phyloP scores from a whole-genome alignment of 1,284 basidiomycete species.

The Moniliella sp. region DNA sequence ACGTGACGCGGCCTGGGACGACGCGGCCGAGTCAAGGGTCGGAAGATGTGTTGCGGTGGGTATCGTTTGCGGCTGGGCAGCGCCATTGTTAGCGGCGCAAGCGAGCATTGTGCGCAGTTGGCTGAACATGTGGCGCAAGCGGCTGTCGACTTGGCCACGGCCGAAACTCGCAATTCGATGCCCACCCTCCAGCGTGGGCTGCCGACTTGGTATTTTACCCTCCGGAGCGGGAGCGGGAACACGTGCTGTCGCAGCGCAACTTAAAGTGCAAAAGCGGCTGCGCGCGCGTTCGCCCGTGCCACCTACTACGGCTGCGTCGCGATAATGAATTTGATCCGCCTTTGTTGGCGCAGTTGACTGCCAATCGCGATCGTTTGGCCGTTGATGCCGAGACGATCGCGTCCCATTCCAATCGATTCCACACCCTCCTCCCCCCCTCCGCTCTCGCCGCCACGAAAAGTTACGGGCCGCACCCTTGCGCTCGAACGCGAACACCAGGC shows the following conservation, averaged over 20 bases:
- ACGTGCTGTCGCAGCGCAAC: conserved; percentile 45
- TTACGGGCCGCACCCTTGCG: no score
- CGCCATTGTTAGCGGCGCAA: neutral
- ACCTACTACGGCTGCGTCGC: conserved; percentile 28
- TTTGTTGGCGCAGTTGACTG: no score
- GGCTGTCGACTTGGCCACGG: conserved; percentile 48
- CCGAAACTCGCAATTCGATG: conserved; percentile 35
- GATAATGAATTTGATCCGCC: conserved; percentile 27
- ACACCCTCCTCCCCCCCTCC: no score
- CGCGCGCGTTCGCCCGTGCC: conserved; percentile 41
- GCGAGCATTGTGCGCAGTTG: conserved; percentile 50
- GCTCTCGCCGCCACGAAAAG: no score
- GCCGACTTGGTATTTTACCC: conserved; percentile 13
- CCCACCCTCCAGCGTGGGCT: conserved; percentile 19
- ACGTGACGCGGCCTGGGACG: conserved; percentile 61
- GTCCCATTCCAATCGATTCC: no score
- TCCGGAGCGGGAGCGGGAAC: conserved; percentile 42
- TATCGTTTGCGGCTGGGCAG: neutral
- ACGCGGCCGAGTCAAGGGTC: neutral
- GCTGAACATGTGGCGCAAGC: conserved; percentile 45
- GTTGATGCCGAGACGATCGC: no score
- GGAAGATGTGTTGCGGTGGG: neutral
- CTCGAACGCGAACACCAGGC: no score
- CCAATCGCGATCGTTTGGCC: no score
- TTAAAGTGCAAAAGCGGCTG: conserved; percentile 43